Percentiles rank a stretch among this genome's conserved stretches.
These are phyloP conservation scores for Lepidium africanum DNA, from an alignment of 345 rosid species.

Conservation along the genomic window DNA sequence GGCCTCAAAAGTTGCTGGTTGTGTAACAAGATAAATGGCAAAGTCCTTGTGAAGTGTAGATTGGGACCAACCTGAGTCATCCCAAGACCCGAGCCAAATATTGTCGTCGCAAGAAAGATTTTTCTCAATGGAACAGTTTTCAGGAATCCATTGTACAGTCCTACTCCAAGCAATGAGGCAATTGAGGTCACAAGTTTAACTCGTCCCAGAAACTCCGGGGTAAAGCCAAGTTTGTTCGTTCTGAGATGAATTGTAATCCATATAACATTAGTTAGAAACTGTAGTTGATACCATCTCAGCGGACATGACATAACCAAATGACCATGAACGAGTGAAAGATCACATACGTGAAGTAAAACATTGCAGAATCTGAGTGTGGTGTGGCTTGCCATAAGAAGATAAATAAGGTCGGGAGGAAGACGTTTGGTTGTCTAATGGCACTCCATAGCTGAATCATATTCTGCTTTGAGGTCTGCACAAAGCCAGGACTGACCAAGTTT, in stretches of 20 bases:
- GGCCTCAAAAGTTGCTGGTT: not conserved
- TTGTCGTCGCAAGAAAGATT: constrained; percentile 71
- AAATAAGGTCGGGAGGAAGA: constrained; percentile 77
- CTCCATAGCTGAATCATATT: constrained; percentile 55
- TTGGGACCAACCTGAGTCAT: constrained; percentile 76
- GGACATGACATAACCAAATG: not conserved
- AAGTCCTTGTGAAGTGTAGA: not conserved
- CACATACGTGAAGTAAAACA: constrained; percentile 94
- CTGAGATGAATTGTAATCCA: constrained; percentile 32
- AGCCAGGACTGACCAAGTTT: constrained; percentile 35
- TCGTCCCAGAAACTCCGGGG: constrained; percentile 93
- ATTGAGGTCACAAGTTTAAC: constrained; percentile 83
- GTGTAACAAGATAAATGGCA: not conserved
- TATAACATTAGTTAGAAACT: constrained; percentile 3
- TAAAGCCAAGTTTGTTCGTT: constrained; percentile 91
- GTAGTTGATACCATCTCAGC: not conserved
- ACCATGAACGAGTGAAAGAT: not conserved
- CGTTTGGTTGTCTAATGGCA: constrained; percentile 76
- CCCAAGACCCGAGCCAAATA: constrained; percentile 75
- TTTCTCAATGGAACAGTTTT: constrained; percentile 71
- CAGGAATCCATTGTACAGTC: constrained; percentile 84
- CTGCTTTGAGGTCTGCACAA: constrained; percentile 64
- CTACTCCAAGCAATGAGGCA: constrained; percentile 89
- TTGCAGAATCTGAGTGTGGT: constrained; percentile 96
- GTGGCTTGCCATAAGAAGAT: constrained; percentile 98